Evolutionary conservation across 352 stramenopile species (phyloP).

Genomic region (Phytophthora fragariaefolia): DNA sequence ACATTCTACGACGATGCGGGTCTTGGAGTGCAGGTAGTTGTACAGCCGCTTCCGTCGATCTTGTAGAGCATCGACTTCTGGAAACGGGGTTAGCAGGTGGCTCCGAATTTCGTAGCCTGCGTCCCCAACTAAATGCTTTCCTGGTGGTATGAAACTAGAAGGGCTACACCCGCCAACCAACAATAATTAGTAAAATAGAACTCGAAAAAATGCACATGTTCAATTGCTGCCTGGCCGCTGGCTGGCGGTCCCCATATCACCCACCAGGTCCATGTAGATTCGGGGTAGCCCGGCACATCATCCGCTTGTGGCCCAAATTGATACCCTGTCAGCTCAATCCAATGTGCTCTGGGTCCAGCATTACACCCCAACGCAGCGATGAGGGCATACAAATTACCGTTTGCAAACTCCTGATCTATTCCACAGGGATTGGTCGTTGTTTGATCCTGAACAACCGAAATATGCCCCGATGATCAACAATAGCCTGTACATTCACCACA

Average conservation of each 20-base stretch:
- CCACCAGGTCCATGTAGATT: too few species aligned
- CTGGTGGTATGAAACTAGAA: conserved; percentile 1
- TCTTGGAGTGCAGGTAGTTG: conserved; percentile 14
- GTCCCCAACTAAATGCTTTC: conserved; percentile 18
- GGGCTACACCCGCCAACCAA: background rate
- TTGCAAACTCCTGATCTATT: conserved; percentile 23
- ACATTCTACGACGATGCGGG: conserved; percentile 20
- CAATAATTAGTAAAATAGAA: background rate
- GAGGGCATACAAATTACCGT: conserved; percentile 13
- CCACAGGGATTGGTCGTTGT: conserved; percentile 31
- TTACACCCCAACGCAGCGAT: too few species aligned
- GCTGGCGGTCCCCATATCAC: too few species aligned
- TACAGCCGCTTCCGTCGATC: conserved; percentile 4
- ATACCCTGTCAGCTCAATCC: too few species aligned
- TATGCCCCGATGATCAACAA: background rate
- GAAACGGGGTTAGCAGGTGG: conserved; percentile 19
- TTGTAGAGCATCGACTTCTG: conserved; percentile 6
- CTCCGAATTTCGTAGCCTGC: conserved; percentile 20
- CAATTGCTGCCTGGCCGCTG: too few species aligned
- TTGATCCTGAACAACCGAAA: background rate
- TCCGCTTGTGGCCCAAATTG: too few species aligned
- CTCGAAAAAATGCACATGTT: background rate
- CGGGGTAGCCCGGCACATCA: too few species aligned
- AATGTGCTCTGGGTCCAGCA: too few species aligned
- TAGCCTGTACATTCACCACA: too few species aligned